Evolutionary conservation across 331 rosid species (phyloP), one percentile per base, ranked within the genome.

Genomic region (Telfairia occidentalis): DNA sequence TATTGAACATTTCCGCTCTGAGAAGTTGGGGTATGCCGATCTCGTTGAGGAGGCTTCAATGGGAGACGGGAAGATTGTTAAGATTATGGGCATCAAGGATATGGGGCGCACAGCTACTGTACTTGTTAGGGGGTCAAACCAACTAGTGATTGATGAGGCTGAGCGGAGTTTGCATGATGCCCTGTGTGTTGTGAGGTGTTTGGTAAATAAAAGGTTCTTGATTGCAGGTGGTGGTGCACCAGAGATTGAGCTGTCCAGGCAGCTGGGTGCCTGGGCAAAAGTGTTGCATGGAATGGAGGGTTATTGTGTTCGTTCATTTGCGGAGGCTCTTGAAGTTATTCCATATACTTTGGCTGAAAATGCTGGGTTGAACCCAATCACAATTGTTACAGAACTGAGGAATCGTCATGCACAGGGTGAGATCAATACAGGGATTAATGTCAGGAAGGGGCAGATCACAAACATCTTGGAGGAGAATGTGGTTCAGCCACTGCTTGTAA

Each of bases 201-300:
- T 95, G 84, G 99, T 95, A 64, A 89, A 73, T 43, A 95, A 95
- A 87, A 85, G 89, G 84, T 95, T 91, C 86, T 74, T 95, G 82
- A 95, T 95, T 77, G 99, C 99, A 0, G 99, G 99, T 2, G 99
- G 99, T 24, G 99, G 99, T 3, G 99, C 99, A 0, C 99, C 99
- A 0, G 99, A 95, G 83, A 95, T 95, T 60, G 99, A 95, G 96
- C 84, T 95, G 19, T 95, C 99, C 0, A 85, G 99, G 88, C 99
- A 95, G 81, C 53, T 95, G 82, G 97, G 99, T 74, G 97, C 99
- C 0, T 95, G 99, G 99, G 97, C 99, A 0, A 95, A 95, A 90
- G 99, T 88, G 79, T 80, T 95, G 81, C 97, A 90, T 53, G 99
- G 99, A 35, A 95, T 95, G 99, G 99, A 95, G 77, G 97, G 99